These are phyloP conservation scores for Termitomyces sp. DNA, from an alignment of 1,284 basidiomycete species.

Conservation along the genomic window DNA sequence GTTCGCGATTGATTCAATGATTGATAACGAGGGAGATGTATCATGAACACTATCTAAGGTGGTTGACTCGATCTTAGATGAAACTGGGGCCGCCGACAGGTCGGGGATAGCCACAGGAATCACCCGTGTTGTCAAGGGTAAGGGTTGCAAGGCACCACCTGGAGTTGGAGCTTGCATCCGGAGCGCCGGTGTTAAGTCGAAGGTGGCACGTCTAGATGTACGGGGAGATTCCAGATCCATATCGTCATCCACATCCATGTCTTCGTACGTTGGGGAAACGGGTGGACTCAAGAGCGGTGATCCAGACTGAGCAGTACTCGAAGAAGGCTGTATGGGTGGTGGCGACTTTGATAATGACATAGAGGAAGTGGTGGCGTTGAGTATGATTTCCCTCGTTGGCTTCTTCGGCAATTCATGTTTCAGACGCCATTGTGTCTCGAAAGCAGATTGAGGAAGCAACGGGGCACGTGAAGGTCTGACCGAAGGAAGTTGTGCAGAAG, in stretches of 20 bases:
- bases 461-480: constrained; percentile 2
- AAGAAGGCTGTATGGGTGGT: constrained; percentile 2
- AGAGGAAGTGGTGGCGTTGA: constrained; percentile 11
- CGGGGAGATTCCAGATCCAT: constrained; percentile 16
- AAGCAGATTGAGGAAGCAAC: constrained; percentile 10
- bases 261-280: constrained; percentile 3
- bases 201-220: constrained; percentile 2
- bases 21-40: not conserved
- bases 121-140: not conserved
- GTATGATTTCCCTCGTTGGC: constrained; percentile 1
- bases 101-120: not conserved
- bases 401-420: constrained; percentile 11
- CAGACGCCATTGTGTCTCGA: constrained; percentile 11
- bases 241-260: constrained; percentile 18
- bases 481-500: not conserved
- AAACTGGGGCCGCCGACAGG: not conserved
- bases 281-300: not conserved
- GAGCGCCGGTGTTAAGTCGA: not conserved
- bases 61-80: not conserved
- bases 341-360: constrained; percentile 12
- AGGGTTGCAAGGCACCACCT: not conserved
- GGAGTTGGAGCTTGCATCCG: not conserved
- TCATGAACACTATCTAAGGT: not conserved
- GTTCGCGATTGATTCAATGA: not conserved
- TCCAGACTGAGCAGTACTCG: not conserved